These are phyloP conservation scores for Metarhizium humberi DNA, from an alignment of 2,329 filamentous ascomycete genomes.

Conservation along the genomic window DNA sequence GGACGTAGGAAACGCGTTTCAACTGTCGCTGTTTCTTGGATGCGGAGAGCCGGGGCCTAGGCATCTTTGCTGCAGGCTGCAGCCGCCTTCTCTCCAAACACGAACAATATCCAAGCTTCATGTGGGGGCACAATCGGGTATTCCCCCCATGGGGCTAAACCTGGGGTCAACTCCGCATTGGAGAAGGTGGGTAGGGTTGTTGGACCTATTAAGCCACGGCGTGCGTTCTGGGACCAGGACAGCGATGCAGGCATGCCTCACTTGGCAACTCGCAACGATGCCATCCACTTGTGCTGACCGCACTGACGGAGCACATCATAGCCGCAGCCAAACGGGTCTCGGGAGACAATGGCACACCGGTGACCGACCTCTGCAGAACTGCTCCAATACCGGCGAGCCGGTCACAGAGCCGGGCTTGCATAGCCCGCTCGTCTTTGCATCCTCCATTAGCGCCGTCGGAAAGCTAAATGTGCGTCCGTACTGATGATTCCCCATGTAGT, in stretches of 20 bases:
- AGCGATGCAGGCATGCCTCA: neutral
- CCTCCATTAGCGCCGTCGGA: neutral
- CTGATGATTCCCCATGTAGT: neutral
- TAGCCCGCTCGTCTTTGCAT: neutral
- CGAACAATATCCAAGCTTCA: neutral
- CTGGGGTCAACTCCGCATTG: slow-evolving; percentile 29
- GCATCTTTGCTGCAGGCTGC: neutral
- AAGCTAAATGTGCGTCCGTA: neutral
- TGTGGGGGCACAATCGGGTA: slow-evolving; percentile 4
- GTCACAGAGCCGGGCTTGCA: neutral
- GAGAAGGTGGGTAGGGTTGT: slow-evolving; percentile 16
- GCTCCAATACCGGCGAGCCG: neutral
- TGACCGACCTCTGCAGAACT: neutral
- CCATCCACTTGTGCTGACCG: neutral
- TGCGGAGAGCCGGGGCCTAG: neutral
- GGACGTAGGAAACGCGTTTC: neutral
- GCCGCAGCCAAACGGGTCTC: neutral
- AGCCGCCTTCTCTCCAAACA: neutral
- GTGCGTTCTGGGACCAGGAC: neutral
- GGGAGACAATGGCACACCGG: neutral
- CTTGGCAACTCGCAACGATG: neutral
- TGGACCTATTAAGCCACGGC: neutral
- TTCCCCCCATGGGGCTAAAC: slow-evolving; percentile 9
- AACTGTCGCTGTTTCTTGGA: neutral
- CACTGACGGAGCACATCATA: neutral